phyloP scores from a whole-genome alignment of 2,329 filamentous ascomycete species.

The Fusarium sp. region DNA sequence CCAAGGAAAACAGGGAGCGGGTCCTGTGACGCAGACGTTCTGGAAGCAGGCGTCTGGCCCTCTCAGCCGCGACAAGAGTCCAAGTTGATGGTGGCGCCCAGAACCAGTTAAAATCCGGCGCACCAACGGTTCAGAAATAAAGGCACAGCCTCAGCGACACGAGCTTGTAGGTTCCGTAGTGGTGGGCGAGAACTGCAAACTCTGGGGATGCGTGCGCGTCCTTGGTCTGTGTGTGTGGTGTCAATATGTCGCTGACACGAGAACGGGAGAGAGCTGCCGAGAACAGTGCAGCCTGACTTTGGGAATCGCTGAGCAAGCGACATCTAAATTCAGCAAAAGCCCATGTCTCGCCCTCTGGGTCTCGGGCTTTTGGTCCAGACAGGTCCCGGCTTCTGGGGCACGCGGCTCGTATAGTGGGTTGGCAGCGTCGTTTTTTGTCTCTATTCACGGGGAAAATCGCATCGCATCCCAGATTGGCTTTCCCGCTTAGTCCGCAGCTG shows the following conservation, averaged over 20 bases:
- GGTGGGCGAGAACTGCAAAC: constrained; percentile 36
- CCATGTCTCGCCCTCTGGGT: constrained; percentile 8
- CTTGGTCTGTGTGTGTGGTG: constrained; percentile 7
- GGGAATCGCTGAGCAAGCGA: constrained; percentile 1
- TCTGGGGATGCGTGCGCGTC: constrained; percentile 42
- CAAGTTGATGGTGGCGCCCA: not conserved
- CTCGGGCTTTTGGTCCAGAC: not conserved
- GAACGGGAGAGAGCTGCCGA: constrained; percentile 18
- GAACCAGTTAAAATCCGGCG: not conserved
- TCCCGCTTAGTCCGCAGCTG: not conserved
- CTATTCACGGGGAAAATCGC: too few relatives aligned
- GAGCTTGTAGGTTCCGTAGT: constrained; percentile 36
- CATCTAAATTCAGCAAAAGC: constrained; percentile 37
- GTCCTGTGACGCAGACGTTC: constrained; percentile 38
- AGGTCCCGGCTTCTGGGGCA: constrained; percentile 1
- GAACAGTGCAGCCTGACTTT: not conserved
- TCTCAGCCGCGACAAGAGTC: not conserved
- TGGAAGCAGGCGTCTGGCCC: not conserved
- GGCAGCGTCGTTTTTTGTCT: not conserved
- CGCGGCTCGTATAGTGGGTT: not conserved
- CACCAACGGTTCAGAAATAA: not conserved
- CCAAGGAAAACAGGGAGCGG: constrained; percentile 19
- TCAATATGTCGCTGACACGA: constrained; percentile 7
- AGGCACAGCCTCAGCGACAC: constrained; percentile 40
- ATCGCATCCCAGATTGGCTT: constrained; percentile 10